Base-by-base conservation (phyloP, 352 stramenopile genomes). In the Globisporangium barbulae region DNA sequence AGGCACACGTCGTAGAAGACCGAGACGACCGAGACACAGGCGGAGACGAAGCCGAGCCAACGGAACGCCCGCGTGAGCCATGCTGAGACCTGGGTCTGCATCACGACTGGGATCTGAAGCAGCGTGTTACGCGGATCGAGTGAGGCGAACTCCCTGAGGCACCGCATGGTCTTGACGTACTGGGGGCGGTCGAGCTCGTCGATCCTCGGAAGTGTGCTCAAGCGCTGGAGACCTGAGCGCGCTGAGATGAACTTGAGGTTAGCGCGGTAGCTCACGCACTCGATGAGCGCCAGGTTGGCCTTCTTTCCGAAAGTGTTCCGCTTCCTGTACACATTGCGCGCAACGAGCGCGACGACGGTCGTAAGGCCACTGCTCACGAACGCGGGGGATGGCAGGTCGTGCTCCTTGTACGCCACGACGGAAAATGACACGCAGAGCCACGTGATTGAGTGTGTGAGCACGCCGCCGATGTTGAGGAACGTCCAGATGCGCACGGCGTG, bases 311-410 rank as follows among this genome's bases (percentile, higher is more conserved):
- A 41, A 2, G 53, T 22, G 5, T 56, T 22, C 19, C 54, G 52
- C 30, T 57, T 67, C 7, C 60, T 53, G 6, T 64, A 68, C 15
- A 68, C 61, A 19, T 67, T 68, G 45, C 65, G 65, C 4, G 49
- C 45, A 4, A 68, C 19, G 13, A 60, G 22, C 25, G 61, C 65
- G 1, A 63, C 58, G 15, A 71, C 22, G 3, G 54, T 71, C 9
- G 56, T 21, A 6, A 71, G 30, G 12, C 60, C 65, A 19, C 48
- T 67, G 2, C 53, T 59, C 22, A 53, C 45, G 53, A 64, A 67
- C 30, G 42, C 52, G 7, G 35, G 44, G 1, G 64, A 50, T 0
- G 50, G 22, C 5, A 70, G 50, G 17, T 61, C 50, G 21, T 66
- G 64, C 2, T 17, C 22, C 21, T 42, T 37, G 17, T 59, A 48